Base-by-base conservation (phyloP, 257 asterid species). In the Agastache rugosa region DNA sequence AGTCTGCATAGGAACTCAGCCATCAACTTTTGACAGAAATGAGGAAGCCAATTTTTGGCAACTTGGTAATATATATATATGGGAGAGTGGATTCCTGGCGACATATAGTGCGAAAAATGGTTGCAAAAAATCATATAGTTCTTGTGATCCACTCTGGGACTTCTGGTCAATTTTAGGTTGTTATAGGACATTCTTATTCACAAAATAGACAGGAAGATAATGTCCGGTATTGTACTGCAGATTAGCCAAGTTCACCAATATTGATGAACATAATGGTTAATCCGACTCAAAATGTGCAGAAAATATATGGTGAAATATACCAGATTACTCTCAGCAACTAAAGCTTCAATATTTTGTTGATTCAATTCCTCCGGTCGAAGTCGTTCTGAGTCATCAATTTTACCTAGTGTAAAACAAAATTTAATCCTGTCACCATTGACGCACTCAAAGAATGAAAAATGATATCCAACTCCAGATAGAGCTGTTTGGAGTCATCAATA, bases 271-370 rank as follows among this genome's bases (percentile, higher is more conserved):
- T 42, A 79, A 15, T 55, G 60, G 12, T 37, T n/a, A 45, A 45
- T 65, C 69, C 71, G 69, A 74, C 67, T 25, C 50, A 70, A 69
- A 63, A 25, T 31, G 42, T 53, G 75, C 27, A 44, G 76, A 72
- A 65, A 80, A 60, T 22, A 82, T 25, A 74, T 61, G 47, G 72
- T 41, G 55, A 60, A 62, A 19, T 19, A 64, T 88, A 92, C 99
- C 97, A 94, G 88, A 85, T 94, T 94, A 85, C 96, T 89, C 85
- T 94, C 97, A 75, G 99, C 97, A 82, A 94, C 99, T 75, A 94
- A 85, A 75, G 97, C 99, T 87, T 94, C 99, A 75, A 94, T 94
- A 55, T 92, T 94, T 77, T 87, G 96, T 84, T 94, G 99, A 84
- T 94, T 94, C 86, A 94, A 81, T 79, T 94, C 97, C 81, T 94